phyloP scores from a whole-genome alignment of 1,284 basidiomycete species.

The Naganishia sp. region DNA sequence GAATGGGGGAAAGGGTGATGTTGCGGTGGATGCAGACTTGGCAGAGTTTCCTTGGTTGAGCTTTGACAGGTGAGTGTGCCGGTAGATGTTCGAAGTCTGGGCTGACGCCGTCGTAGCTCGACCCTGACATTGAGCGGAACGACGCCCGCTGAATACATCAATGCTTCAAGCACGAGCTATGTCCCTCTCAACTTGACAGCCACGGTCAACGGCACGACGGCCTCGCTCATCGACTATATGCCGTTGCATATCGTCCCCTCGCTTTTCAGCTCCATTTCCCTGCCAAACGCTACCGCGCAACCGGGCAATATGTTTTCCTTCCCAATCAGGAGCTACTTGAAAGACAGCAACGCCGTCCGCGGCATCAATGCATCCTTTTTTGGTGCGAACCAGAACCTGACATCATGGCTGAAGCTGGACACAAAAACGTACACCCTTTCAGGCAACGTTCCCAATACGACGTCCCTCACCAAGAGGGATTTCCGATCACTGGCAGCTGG shows the following conservation, averaged over 20 bases:
- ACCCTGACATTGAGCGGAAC: constrained; percentile 45
- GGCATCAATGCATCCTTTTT: constrained; percentile 42
- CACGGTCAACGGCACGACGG: constrained; percentile 40
- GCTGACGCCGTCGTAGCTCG: constrained; percentile 39
- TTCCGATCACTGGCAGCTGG: constrained; percentile 35
- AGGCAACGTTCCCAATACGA: constrained; percentile 44
- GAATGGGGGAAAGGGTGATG: constrained; percentile 38
- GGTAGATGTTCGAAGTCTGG: constrained; percentile 40
- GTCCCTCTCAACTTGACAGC: constrained; percentile 49
- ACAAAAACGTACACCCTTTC: constrained; percentile 46
- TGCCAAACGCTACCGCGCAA: constrained; percentile 51
- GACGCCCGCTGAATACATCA: constrained; percentile 54
- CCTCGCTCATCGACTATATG: constrained; percentile 43
- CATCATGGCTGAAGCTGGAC: constrained; percentile 53
- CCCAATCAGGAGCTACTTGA: constrained; percentile 44
- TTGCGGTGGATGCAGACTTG: constrained; percentile 38
- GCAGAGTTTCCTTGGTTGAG: constrained; percentile 52
- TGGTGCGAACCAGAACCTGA: constrained; percentile 43
- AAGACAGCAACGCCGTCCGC: constrained; percentile 39
- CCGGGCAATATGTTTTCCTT: constrained; percentile 44
- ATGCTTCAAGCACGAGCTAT: constrained; percentile 50
- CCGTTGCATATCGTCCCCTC: constrained; percentile 53
- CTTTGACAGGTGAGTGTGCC: constrained; percentile 48
- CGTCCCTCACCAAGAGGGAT: constrained; percentile 30
- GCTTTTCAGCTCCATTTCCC: constrained; percentile 51